These are phyloP conservation scores for Candida adriatica DNA, from an alignment of 805 yeast species.

Conservation along the genomic window DNA sequence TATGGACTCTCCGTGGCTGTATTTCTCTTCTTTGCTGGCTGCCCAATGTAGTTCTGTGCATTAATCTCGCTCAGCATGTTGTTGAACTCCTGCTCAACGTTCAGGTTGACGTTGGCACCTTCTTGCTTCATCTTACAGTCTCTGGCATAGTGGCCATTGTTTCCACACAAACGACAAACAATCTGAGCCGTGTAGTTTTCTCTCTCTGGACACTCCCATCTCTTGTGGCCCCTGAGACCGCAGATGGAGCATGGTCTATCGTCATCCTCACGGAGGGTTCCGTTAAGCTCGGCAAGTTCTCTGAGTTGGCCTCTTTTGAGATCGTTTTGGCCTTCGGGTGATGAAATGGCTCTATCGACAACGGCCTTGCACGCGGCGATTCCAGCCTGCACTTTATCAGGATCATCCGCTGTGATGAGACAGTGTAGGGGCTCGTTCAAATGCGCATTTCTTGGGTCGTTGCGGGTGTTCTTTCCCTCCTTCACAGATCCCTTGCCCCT, in stretches of 20 bases:
- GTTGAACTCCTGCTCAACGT: conserved; percentile 42
- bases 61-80: conserved; percentile 44
- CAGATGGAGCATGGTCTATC: conserved; percentile 57
- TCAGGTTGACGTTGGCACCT: conserved; percentile 7
- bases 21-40: conserved; percentile 13
- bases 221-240: conserved; percentile 59
- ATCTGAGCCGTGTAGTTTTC: conserved; percentile 46
- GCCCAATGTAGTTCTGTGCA: conserved; percentile 18
- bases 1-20: conserved; percentile 3
- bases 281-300: conserved; percentile 89
- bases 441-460: conserved; percentile 34
- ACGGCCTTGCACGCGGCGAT: conserved; percentile 66
- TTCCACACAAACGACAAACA: conserved; percentile 74
- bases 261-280: conserved; percentile 82
- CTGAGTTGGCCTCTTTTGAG: conserved; percentile 84
- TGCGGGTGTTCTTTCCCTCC: conserved; percentile 61
- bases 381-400: conserved; percentile 70
- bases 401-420: conserved; percentile 74
- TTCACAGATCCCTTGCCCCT: conserved; percentile 96
- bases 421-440: conserved; percentile 86
- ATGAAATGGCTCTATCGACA: conserved; percentile 73
- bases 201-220: conserved; percentile 56
- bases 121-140: conserved; percentile 52
- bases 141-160: conserved; percentile 77
- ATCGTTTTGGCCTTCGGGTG: conserved; percentile 93